phyloP scores from a whole-genome alignment of 805 yeast species.

The Starmerella bacillaris region DNA sequence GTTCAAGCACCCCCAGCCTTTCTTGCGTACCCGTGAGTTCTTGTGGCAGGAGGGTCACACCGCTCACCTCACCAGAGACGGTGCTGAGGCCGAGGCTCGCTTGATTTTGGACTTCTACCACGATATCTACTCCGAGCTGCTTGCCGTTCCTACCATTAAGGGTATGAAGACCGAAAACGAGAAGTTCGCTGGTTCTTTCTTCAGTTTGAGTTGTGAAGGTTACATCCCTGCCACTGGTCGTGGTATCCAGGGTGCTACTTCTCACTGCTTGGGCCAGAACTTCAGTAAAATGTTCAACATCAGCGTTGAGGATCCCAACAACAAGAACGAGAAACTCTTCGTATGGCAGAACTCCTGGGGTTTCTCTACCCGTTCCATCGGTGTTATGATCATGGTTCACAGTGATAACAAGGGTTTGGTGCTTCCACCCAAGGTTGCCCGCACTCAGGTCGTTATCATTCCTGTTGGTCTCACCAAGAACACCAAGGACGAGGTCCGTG shows the following conservation, averaged over 20 bases:
- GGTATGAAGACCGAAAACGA: conserved; percentile 95
- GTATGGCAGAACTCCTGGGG: conserved; percentile 99
- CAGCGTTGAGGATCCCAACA: conserved; percentile 71
- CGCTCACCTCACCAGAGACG: conserved; percentile 72
- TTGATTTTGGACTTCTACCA: conserved; percentile 76
- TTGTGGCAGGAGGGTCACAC: conserved; percentile 99
- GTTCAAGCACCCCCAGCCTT: conserved; percentile 98
- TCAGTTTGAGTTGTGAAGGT: conserved; percentile 91
- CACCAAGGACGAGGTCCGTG: conserved; percentile 59
- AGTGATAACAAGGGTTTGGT: conserved; percentile 97
- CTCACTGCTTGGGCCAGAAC: conserved; percentile 94
- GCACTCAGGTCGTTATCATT: conserved; percentile 73
- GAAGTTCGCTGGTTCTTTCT: conserved; percentile 94
- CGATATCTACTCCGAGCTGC: conserved; percentile 68
- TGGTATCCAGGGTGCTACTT: conserved; percentile 98
- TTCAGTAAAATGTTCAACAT: conserved; percentile 97
- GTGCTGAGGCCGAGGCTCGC: conserved; percentile 66
- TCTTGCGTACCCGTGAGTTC: conserved; percentile 95
- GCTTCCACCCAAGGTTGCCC: conserved; percentile 92
- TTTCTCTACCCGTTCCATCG: conserved; percentile 90
- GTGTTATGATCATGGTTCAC: conserved; percentile 98
- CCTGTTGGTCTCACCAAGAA: conserved; percentile 91
- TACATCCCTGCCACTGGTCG: conserved; percentile 96
- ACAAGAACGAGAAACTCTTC: conserved; percentile 61
- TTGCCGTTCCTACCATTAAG: conserved; percentile 93